These are phyloP conservation scores for Sugiyamaella americana DNA, from an alignment of 805 yeast genomes.

Conservation along the genomic window DNA sequence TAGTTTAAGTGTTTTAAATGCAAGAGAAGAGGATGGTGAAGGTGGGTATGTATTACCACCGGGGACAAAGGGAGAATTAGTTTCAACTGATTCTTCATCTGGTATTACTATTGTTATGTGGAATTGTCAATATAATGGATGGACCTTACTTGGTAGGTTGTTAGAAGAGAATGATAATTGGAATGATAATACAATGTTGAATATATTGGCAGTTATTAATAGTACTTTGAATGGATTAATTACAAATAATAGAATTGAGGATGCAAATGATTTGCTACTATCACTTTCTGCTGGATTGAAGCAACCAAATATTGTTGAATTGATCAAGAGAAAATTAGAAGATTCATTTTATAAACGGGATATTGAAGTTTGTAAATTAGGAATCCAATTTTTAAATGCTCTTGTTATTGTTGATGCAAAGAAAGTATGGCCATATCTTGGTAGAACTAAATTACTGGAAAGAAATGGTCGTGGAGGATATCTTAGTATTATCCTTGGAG, in stretches of 20 bases:
- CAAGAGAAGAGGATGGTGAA: constrained; percentile 44
- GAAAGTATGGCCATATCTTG: constrained; percentile 74
- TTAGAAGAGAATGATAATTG: constrained; percentile 53
- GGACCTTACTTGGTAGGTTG: constrained; percentile 78
- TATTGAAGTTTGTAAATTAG: constrained; percentile 39
- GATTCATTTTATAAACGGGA: constrained; percentile 55
- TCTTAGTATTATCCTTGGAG: constrained; percentile 55
- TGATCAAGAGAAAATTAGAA: constrained; percentile 62
- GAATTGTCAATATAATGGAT: constrained; percentile 70
- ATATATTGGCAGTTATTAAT: constrained; percentile 2
- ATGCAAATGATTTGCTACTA: constrained; percentile 38
- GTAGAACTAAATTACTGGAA: constrained; percentile 59
- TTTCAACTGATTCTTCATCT: constrained; percentile 31
- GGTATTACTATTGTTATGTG: constrained; percentile 39
- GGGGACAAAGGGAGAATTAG: constrained; percentile 65
- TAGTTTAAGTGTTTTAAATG: constrained; percentile 48
- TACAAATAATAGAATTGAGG: constrained; percentile 35
- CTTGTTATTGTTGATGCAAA: constrained; percentile 47
- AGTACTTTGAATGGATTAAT: constrained; percentile 33
- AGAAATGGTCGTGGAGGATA: constrained; percentile 60
- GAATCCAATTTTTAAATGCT: constrained; percentile 46
- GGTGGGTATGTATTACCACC: constrained; percentile 41
- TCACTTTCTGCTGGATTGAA: constrained; percentile 40
- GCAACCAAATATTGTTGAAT: constrained; percentile 55
- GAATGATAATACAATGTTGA: constrained; percentile 5